A percentile compares a stretch with the other conserved stretches of the same genome.
These are phyloP conservation scores for Oenanthe javanica DNA, from an alignment of 140 eudicot genomes.

Conservation along the genomic window DNA sequence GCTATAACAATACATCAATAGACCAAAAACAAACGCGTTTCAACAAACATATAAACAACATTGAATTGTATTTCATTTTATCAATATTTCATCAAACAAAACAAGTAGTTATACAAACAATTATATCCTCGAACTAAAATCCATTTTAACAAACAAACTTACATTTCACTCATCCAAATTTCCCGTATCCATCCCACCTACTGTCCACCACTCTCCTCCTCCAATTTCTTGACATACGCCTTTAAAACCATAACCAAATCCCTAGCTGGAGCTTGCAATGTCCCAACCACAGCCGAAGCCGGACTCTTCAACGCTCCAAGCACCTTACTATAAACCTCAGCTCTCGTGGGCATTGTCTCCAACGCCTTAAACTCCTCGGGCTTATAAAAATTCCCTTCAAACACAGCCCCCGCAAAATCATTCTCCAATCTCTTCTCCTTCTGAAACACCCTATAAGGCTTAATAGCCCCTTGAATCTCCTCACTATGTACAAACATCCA, in stretches of 20 bases:
- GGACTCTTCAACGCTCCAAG: constrained; percentile 73
- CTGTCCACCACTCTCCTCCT: constrained; percentile 52
- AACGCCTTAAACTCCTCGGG: constrained; percentile 66
- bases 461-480: constrained; percentile 78
- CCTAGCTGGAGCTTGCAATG: constrained; percentile 88
- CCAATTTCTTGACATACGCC: constrained; percentile 81
- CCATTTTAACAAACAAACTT: constrained; percentile 16
- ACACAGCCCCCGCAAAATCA: constrained; percentile 78
- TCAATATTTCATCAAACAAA: not conserved
- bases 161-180: constrained; percentile 9
- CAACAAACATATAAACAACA: not conserved
- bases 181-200: not conserved
- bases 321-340: constrained; percentile 55
- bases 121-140: constrained; percentile 3
- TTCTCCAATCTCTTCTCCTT: constrained; percentile 74
- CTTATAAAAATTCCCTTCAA: constrained; percentile 75
- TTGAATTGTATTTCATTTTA: not conserved
- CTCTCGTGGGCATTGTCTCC: constrained; percentile 70
- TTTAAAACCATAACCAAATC: constrained; percentile 60
- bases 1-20: not conserved
- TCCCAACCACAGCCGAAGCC: constrained; percentile 69
- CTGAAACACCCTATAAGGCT: constrained; percentile 73
- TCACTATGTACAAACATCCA: constrained; percentile 78
- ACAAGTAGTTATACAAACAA: constrained; percentile 28
- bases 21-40: not conserved